Percentiles rank a stretch among this genome's conserved stretches.
These are phyloP conservation scores for Talinum fruticosum DNA, from an alignment of 148 eudicot species.

Conservation along the genomic window DNA sequence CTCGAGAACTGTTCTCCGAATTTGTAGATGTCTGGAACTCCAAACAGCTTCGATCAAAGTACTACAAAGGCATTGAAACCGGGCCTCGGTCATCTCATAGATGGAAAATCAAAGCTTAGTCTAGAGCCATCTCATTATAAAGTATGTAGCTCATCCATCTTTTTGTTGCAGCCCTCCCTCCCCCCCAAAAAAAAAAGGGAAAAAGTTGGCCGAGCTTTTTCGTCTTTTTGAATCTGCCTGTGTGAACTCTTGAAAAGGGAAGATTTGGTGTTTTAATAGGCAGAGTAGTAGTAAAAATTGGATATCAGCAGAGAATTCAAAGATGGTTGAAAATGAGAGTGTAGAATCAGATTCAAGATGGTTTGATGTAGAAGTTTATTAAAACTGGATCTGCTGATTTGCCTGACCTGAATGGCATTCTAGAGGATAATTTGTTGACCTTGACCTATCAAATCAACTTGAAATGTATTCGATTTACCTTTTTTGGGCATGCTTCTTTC, in stretches of 20 bases:
- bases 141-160: background rate
- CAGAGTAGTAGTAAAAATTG: background rate
- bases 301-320: background rate
- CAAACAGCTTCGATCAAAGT: constrained; percentile 51
- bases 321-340: background rate
- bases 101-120: constrained; percentile 66
- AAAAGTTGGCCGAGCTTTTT: background rate
- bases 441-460: background rate
- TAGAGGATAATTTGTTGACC: background rate
- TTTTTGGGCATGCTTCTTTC: too few relatives aligned
- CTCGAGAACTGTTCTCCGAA: constrained; percentile 59
- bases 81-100: constrained; percentile 79
- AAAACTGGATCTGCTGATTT: background rate
- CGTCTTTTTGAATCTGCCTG: background rate
- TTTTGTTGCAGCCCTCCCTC: too few relatives aligned
- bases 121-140: background rate
- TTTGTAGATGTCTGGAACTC: constrained; percentile 75
- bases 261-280: too few relatives aligned
- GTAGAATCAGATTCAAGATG: background rate
- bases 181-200: background rate
- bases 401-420: background rate
- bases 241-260: too few relatives aligned
- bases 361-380: background rate
- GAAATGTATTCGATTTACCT: too few relatives aligned
- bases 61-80: constrained; percentile 71